These are phyloP conservation scores for Globisporangium middletonii DNA, from an alignment of 352 stramenopile species.

Conservation along the genomic window DNA sequence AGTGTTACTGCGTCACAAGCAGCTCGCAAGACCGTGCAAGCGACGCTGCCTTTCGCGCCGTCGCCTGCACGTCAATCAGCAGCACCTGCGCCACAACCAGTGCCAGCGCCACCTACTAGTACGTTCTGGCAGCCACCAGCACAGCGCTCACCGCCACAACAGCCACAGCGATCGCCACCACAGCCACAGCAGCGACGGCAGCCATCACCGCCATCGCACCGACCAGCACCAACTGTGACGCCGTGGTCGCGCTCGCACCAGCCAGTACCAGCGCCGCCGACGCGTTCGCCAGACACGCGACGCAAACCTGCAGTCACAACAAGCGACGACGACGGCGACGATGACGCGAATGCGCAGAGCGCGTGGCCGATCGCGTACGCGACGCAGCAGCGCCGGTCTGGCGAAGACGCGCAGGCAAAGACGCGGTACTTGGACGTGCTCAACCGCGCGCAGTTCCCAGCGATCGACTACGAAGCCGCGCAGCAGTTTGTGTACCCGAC, in stretches of 20 bases:
- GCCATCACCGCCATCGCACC: background rate
- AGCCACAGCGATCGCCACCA: conserved; percentile 4
- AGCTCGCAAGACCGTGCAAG: conserved; percentile 48
- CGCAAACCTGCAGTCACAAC: background rate
- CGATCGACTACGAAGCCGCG: conserved; percentile 57
- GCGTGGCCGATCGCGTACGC: conserved; percentile 12
- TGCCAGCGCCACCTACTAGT: conserved; percentile 6
- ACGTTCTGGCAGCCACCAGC: conserved; percentile 2
- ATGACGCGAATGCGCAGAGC: conserved; percentile 3
- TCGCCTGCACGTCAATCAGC: conserved; percentile 6
- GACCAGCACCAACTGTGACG: background rate
- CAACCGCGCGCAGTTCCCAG: conserved; percentile 25
- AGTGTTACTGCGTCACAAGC: conserved; percentile 4
- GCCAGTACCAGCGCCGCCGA: background rate
- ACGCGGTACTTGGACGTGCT: conserved; percentile 51
- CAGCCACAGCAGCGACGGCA: background rate
- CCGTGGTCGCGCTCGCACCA: background rate
- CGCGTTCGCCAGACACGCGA: background rate
- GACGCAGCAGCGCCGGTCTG: conserved; percentile 18
- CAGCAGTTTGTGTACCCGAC: conserved; percentile 84
- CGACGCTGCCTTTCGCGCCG: conserved; percentile 50
- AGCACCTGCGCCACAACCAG: conserved; percentile 5
- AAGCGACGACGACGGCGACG: background rate
- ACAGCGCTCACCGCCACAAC: background rate
- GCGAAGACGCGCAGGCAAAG: conserved; percentile 52